A percentile compares a stretch with the other conserved stretches of the same genome.
phyloP scores from a whole-genome alignment of 768 basidiomycete species.

The Mrakia gelida region DNA sequence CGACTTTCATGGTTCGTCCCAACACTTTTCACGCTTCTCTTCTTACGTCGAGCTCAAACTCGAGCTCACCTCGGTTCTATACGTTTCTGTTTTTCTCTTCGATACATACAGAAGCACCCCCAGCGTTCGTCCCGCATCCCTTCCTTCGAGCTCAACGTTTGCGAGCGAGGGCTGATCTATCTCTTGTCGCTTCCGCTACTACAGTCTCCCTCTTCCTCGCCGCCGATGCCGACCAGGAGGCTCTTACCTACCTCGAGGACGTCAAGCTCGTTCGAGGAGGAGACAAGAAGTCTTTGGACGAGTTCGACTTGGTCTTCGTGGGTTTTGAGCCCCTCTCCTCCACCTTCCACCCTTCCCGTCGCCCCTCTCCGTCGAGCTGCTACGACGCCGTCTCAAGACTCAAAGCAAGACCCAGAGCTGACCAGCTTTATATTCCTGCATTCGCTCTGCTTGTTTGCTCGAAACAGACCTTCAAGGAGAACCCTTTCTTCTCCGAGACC shows the following conservation, averaged over 20 bases:
- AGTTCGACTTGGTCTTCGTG: constrained; percentile 31
- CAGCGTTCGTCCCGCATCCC: not conserved
- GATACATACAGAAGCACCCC: constrained; percentile 3
- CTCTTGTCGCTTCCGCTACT: no score
- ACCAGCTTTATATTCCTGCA: no score
- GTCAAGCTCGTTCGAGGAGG: constrained; percentile 23
- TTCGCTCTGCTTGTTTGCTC: not conserved
- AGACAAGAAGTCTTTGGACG: constrained; percentile 18
- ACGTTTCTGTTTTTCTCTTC: no score
- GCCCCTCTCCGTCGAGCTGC: no score
- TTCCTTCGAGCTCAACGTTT: not conserved
- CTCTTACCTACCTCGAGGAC: constrained; percentile 29
- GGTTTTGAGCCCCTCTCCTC: not conserved
- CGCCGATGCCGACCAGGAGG: constrained; percentile 18
- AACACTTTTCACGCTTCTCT: no score
- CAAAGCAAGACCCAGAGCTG: no score
- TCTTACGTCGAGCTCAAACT: no score
- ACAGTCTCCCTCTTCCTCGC: constrained; percentile 24
- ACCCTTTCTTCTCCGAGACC: constrained; percentile 31
- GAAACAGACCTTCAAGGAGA: constrained; percentile 30
- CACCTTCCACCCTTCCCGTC: not conserved
- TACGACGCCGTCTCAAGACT: no score
- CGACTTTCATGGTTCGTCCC: constrained; percentile 1
- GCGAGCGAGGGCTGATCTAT: not conserved
- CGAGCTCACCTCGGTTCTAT: no score